Evolutionary conservation across 805 yeast genomes (phyloP).

Genomic region (Barnettozyma salicaria): DNA sequence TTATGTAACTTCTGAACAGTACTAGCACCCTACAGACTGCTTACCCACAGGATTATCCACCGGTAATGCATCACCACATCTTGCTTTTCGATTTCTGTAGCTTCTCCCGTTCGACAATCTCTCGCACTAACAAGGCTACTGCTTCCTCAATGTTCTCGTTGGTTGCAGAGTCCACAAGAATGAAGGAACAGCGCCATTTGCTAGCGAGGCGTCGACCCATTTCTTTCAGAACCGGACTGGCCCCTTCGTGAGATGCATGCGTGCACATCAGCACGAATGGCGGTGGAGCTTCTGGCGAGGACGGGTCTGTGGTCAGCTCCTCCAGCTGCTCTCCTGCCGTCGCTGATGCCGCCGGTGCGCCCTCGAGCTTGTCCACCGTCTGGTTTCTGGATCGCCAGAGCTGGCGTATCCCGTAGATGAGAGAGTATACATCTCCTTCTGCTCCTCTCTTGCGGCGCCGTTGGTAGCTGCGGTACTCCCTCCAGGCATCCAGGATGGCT

Average conservation of each 20-base stretch:
- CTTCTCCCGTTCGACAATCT: constrained; percentile 44
- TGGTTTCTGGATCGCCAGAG: constrained; percentile 41
- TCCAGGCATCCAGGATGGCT: constrained; percentile 69
- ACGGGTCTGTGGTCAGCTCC: constrained; percentile 30
- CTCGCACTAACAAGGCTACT: constrained; percentile 52
- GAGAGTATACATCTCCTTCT: constrained; percentile 61
- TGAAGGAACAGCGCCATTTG: constrained; percentile 60
- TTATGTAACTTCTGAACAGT: too few relatives aligned
- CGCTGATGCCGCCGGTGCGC: constrained; percentile 28
- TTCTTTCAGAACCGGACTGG: constrained; percentile 54
- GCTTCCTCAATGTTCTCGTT: constrained; percentile 51
- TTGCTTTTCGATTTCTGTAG: constrained; percentile 20
- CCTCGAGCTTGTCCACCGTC: constrained; percentile 28
- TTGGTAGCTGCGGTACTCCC: constrained; percentile 51
- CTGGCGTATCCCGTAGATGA: constrained; percentile 50
- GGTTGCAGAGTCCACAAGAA: constrained; percentile 50
- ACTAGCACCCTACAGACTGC: too few relatives aligned
- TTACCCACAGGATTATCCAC: not conserved
- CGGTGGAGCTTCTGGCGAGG: constrained; percentile 44
- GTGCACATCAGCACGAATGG: constrained; percentile 67
- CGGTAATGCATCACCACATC: not conserved
- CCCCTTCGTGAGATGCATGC: constrained; percentile 48
- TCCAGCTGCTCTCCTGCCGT: constrained; percentile 28
- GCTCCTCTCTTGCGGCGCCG: constrained; percentile 54
- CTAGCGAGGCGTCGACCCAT: constrained; percentile 52